Base-by-base conservation (phyloP, 2,329 filamentous ascomycete species). In the Hypoxylon rubiginosum region DNA sequence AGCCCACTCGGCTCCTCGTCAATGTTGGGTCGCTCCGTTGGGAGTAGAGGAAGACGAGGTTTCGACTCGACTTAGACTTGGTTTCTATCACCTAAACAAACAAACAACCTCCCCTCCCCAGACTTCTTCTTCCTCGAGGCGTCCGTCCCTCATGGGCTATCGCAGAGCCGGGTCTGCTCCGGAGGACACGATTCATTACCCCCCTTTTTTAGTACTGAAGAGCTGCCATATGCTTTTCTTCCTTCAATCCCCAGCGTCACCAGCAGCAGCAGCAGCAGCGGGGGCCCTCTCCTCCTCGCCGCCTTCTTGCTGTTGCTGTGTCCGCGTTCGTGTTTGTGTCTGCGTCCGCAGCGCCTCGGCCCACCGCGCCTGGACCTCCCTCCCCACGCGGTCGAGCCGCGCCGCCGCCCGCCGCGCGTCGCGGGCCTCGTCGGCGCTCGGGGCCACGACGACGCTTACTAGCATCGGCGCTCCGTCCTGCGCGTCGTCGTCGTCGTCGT, bases 351-450 rank as follows among this genome's bases (percentile, higher is more conserved):
- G 68, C 10, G 81, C 79, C 21, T 78, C 78, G 1, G 76, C 74
- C 85, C 86, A 88, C 64, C 84, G 82, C 26, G 78, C 77, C 73
- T 90, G 88, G 51, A 90, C 84, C 50, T 84, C 82, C 62, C 82
- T 78, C 1, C 84, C 88, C 2, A 88, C 79, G 56, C 81, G 81
- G 77, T 90, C 87, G 10, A 90, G 74, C 60, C 82, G 79, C 0
- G 81, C 82, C 0, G 84, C 84, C 0, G 86, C 85, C 49, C 83
- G 81, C 9, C 85, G 80, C 1, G 86, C 87, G 62, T 88, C 85
- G 28, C 76, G 75, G 9, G 81, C 79, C 7, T 85, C 81, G 41
- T 84, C 82, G 0, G 82, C 77, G 2, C 79, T 79, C 4, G 80
- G 79, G 1, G 86, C 86, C 3, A 88, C 82, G 0, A 90, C 85